phyloP scores from a whole-genome alignment of 352 stramenopile genomes.

The Globisporangium carolinianum region DNA sequence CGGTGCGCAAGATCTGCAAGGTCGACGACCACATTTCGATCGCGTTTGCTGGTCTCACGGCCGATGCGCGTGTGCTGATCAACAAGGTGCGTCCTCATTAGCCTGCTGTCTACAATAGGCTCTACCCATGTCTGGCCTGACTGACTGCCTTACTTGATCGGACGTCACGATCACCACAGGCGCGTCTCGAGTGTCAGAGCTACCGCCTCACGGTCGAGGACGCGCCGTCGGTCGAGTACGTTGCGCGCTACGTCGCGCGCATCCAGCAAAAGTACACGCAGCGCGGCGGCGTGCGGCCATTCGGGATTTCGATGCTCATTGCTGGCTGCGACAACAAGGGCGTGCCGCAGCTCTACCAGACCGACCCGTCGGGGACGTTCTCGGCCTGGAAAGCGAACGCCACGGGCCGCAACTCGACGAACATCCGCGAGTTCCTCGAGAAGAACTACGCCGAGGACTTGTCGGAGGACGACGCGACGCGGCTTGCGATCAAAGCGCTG shows the following conservation, averaged over 20 bases:
- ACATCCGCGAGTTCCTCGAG: slow-evolving; percentile 98
- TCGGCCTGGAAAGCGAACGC: slow-evolving; percentile 98
- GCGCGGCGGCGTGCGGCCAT: slow-evolving; percentile 96
- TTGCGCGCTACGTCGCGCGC: slow-evolving; percentile 95
- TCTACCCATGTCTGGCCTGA: too few species aligned
- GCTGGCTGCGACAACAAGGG: slow-evolving; percentile 91
- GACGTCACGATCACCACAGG: slow-evolving; percentile 19
- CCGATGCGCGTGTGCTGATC: slow-evolving; percentile 97
- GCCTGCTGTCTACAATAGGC: too few species aligned
- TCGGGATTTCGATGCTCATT: slow-evolving; percentile 98
- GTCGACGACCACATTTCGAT: slow-evolving; percentile 98
- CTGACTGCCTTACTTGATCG: background rate
- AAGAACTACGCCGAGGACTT: slow-evolving; percentile 95
- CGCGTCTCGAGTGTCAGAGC: slow-evolving; percentile 96
- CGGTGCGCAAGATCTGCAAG: slow-evolving; percentile 98
- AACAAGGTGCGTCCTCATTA: slow-evolving; percentile 77
- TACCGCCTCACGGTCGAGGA: slow-evolving; percentile 97
- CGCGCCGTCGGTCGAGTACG: slow-evolving; percentile 94
- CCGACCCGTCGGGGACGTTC: slow-evolving; percentile 97
- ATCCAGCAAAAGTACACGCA: slow-evolving; percentile 99
- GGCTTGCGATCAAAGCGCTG: slow-evolving; percentile 93
- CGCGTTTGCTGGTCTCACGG: slow-evolving; percentile 97
- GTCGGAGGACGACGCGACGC: slow-evolving; percentile 87
- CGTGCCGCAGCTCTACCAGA: slow-evolving; percentile 96
- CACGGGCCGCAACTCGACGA: slow-evolving; percentile 96